Percentiles rank a stretch among this genome's conserved stretches.
Evolutionary conservation across 495 filamentous ascomycete species (phyloP).

Genomic region (Aspergillus diversus): DNA sequence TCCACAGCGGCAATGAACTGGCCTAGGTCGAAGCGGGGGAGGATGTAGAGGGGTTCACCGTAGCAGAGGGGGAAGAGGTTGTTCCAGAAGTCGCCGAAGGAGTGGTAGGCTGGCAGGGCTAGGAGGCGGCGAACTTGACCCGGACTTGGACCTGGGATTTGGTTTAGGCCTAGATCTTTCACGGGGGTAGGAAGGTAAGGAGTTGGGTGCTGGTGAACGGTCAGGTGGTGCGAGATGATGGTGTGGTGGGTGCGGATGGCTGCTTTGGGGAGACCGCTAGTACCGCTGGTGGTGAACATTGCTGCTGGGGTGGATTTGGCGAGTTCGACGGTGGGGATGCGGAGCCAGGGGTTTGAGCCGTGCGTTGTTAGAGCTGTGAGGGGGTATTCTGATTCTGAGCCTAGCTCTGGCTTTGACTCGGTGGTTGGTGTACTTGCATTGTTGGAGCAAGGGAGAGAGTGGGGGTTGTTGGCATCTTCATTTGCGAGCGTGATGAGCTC

Average conservation of each 20-base stretch:
- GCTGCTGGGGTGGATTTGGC: constrained; percentile 51
- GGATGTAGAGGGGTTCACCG: constrained; percentile 56
- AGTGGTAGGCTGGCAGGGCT: constrained; percentile 65
- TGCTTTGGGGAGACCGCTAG: constrained; percentile 59
- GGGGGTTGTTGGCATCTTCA: too few species aligned
- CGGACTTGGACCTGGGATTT: too few species aligned
- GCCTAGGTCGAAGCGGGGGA: constrained; percentile 59
- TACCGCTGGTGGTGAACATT: constrained; percentile 55
- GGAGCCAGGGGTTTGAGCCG: too few species aligned
- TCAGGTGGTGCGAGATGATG: constrained; percentile 49
- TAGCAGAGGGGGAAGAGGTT: constrained; percentile 54
- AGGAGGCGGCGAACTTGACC: constrained; percentile 47
- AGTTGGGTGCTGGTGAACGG: constrained; percentile 38
- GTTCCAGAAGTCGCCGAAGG: constrained; percentile 54
- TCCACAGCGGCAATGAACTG: constrained; percentile 55
- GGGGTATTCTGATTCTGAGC: too few species aligned
- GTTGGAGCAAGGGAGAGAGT: too few species aligned
- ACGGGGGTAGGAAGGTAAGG: too few species aligned
- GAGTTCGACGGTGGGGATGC: constrained; percentile 3
- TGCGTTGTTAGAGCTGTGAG: too few species aligned
- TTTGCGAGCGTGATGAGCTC: too few species aligned
- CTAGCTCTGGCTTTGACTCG: too few species aligned
- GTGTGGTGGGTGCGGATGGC: constrained; percentile 52
- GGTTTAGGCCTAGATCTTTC: too few species aligned
- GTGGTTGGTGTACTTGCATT: too few species aligned